Evolutionary conservation across 116 monocot species (phyloP).

Genomic region (Cymodocea nodosa): DNA sequence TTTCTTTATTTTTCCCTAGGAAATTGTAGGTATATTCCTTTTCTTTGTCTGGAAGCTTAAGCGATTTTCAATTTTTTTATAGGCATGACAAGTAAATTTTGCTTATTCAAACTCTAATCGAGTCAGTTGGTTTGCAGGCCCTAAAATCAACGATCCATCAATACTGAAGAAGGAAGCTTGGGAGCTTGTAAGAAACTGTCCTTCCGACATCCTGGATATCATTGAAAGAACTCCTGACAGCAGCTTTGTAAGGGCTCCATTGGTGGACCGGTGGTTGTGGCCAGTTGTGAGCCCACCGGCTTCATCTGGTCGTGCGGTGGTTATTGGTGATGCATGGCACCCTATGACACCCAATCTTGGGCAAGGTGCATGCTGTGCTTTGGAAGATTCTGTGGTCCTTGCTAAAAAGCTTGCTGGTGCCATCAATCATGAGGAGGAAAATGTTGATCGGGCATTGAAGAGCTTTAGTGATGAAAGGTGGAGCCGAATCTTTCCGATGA

Average conservation of each 20-base stretch:
- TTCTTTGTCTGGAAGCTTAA: too few species aligned
- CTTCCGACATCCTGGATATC: constrained; percentile 38
- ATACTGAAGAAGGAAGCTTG: constrained; percentile 52
- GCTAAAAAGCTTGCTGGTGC: constrained; percentile 42
- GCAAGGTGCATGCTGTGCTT: constrained; percentile 85
- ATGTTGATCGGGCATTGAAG: constrained; percentile 36
- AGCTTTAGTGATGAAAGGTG: constrained; percentile 56
- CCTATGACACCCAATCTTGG: constrained; percentile 97
- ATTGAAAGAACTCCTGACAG: constrained; percentile 50
- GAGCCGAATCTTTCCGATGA: constrained; percentile 57
- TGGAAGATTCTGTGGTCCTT: constrained; percentile 71
- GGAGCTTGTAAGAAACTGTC: constrained; percentile 52
- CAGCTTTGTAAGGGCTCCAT: constrained; percentile 44
- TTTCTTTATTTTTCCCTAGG: too few species aligned
- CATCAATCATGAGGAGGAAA: constrained; percentile 7
- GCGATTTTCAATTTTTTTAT: too few species aligned
- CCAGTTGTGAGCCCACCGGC: constrained; percentile 47
- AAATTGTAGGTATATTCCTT: too few species aligned
- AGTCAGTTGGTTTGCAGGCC: not conserved
- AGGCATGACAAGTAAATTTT: too few species aligned
- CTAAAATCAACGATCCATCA: constrained; percentile 17
- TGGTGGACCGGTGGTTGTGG: constrained; percentile 93
- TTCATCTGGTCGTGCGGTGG: constrained; percentile 30
- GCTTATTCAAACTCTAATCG: too few species aligned
- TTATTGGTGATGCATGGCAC: constrained; percentile 92